Percentiles rank a stretch among this genome's conserved stretches.
Conservation (phyloP, 192 early-diverging fungal species). For the Coemansia sp. region DNA sequence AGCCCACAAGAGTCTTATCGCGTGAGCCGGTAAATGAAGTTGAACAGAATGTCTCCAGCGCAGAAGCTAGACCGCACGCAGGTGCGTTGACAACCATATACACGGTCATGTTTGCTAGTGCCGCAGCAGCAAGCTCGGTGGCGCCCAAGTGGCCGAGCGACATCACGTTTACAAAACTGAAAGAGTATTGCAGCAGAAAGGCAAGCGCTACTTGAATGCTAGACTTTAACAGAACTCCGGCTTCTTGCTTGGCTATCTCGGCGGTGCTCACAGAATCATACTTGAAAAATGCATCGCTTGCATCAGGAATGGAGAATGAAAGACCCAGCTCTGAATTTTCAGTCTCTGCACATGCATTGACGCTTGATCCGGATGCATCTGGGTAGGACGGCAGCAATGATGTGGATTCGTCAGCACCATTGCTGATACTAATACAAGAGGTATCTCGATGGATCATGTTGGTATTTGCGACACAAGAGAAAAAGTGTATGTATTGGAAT, state of each 20-base stretch:
- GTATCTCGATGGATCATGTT: too few relatives aligned
- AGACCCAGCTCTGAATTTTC: too few relatives aligned
- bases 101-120: constrained; percentile 74
- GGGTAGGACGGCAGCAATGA: too few relatives aligned
- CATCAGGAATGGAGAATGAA: too few relatives aligned
- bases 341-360: too few relatives aligned
- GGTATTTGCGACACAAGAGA: too few relatives aligned
- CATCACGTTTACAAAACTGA: constrained; percentile 64
- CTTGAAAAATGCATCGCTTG: constrained; percentile 3
- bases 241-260: constrained; percentile 24
- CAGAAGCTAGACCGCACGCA: constrained; percentile 67
- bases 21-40: constrained; percentile 62
- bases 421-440: too few relatives aligned
- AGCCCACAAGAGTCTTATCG: too few relatives aligned
- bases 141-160: constrained; percentile 64
- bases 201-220: constrained; percentile 39
- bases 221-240: constrained; percentile 11
- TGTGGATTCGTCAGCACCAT: too few relatives aligned
- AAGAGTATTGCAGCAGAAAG: constrained; percentile 66
- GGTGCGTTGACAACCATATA: constrained; percentile 68
- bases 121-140: constrained; percentile 67
- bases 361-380: too few relatives aligned
- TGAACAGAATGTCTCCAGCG: constrained; percentile 77
- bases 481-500: too few relatives aligned
- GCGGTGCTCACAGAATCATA: constrained; percentile 7